Evolutionary conservation across 2,329 filamentous ascomycete species (phyloP), one percentile per base, ranked within the genome.

Genomic region (Penicillium oxalicum): DNA sequence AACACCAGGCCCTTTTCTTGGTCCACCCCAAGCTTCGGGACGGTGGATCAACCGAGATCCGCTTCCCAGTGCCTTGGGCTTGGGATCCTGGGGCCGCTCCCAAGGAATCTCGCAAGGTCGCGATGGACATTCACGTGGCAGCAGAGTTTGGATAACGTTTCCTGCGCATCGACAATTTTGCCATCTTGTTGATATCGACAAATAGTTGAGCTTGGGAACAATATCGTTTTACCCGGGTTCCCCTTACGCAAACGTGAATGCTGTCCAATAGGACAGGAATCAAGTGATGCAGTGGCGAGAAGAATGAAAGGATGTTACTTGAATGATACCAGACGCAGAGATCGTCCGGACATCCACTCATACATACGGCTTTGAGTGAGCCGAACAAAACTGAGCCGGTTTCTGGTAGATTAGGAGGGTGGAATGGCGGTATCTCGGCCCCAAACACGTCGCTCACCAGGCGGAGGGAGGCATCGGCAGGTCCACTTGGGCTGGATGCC

Each of bases 21-120:
- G 47, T 56, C 54, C 54, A 56, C 49, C 28, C 28, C 41, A 54
- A 50, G 32, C 32, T 52, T 42, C 52, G 54, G 48, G 33, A 53
- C 51, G 46, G 56, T 57, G 54, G 58, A 56, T 59, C 56, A 56
- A 53, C 56, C 53, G 55, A 58, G 53, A 58, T 53, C 55, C 50
- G 50, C 38, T 44, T 51, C 49, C 58, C 58, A 56, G 53, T 52
- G 1, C 58, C 58, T 13, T 41, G 58, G 54, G 32, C 36, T 42
- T 53, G 54, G 54, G 52, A 51, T 54, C 45, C 28, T 38, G 39
- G 41, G 47, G 37, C 41, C 44, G 44, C 48, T 45, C 46, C 44
- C 35, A 25, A 32, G 38, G 48, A 50, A 57, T 57, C 53, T 49
- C 40, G 50, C 46, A 45, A 39, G 34, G 43, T 44, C 26, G 42